Evolutionary conservation across 768 basidiomycete genomes (phyloP).

Genomic region (Pilatotrama ljubarskyi): DNA sequence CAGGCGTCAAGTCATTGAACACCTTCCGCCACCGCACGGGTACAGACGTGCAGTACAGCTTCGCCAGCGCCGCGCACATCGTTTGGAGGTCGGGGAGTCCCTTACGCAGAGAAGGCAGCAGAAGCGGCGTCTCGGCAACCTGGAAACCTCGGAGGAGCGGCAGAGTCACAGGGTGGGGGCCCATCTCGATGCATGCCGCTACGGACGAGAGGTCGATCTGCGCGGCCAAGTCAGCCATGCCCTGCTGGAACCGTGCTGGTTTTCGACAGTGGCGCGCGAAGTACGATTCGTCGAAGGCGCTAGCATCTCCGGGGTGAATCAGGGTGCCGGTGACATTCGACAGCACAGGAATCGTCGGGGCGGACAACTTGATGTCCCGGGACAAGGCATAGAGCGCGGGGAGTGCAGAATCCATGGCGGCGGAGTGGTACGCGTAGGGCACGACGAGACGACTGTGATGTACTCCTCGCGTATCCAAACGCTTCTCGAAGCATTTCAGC

Average conservation of each 20-base stretch:
- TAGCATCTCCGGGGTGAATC: constrained; percentile 50
- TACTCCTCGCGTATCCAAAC: constrained; percentile 39
- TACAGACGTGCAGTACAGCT: constrained; percentile 45
- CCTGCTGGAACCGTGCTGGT: constrained; percentile 57
- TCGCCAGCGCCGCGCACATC: constrained; percentile 46
- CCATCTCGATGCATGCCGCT: constrained; percentile 64
- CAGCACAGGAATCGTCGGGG: constrained; percentile 60
- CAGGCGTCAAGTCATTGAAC: constrained; percentile 46
- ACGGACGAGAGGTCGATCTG: constrained; percentile 30
- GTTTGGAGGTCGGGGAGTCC: constrained; percentile 45
- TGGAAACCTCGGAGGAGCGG: constrained; percentile 46
- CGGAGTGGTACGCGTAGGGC: constrained; percentile 66
- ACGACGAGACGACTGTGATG: constrained; percentile 49
- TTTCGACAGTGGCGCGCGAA: constrained; percentile 58
- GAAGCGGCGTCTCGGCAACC: constrained; percentile 34
- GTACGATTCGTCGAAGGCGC: constrained; percentile 51
- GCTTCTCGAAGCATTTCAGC: constrained; percentile 42
- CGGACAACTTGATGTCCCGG: constrained; percentile 35
- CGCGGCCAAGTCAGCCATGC: constrained; percentile 44
- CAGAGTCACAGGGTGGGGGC: constrained; percentile 59
- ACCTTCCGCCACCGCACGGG: constrained; percentile 55
- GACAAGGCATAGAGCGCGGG: constrained; percentile 48
- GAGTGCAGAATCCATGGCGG: constrained; percentile 59
- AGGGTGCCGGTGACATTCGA: constrained; percentile 61
- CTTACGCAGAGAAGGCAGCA: constrained; percentile 54